Base-by-base conservation (phyloP, 352 stramenopile genomes). In the Phytophthora citrophthora region DNA sequence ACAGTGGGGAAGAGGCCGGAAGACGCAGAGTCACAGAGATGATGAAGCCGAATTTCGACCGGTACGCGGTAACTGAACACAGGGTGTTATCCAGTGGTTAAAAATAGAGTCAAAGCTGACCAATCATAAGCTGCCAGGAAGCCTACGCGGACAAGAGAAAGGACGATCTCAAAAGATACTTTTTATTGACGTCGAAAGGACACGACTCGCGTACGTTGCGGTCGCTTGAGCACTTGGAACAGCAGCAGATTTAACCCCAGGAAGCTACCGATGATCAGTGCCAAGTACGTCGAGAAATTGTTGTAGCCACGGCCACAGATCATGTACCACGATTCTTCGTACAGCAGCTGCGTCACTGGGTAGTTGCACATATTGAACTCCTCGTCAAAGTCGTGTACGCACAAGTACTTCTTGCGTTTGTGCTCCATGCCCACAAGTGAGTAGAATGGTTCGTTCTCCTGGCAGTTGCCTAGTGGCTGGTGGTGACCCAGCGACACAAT, bases 301-400 rank as follows among this genome's bases (percentile, higher is more conserved):
- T 41, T 63, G 73, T 93, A 93, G 45, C 75, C 70, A 36, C 83
- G 83, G 23, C 86, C 86, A 70, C 86, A 95, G 64, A 95, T 89
- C 77, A 90, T 91, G 70, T 93, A 95, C 84, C 83, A 93, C 44
- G 77, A 83, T 52, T 93, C 79, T 53, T 91, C 75, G 48, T 85
- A 84, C 40, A 79, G 61, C 63, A 93, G 56, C 63, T 93, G 83
- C n/a, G 80, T 77, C 54, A 89, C 62, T 0, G 86, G 86, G 60
- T 89, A 89, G 62, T 90, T 91, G 76, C 86, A 95, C 23, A 95
- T 43, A 44, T 88, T 91, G 44, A 90, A 95, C 58, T 89, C 84
- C 61, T 93, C 86, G n/a, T 95, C 81, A 46, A 86, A 95, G 52
- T 91, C 80, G 38, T 90, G 71, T 27, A 88, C 74, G 62, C 86